These are phyloP conservation scores for Leishmania braziliensis DNA, from an alignment of 208 protist genomes.

Conservation along the genomic window DNA sequence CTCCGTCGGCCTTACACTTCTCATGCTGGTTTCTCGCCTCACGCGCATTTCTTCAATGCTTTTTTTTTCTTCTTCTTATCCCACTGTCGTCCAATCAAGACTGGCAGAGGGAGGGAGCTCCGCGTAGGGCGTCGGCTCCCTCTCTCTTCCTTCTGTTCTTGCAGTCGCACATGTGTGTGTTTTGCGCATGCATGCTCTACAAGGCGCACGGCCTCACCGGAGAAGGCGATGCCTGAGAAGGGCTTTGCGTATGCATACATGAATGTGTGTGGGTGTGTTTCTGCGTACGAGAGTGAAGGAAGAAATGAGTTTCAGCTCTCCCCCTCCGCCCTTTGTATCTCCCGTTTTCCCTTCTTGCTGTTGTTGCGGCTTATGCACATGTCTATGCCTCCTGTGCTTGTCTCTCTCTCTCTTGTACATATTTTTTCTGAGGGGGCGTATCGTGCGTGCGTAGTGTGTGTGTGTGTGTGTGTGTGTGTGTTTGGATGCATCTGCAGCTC, in stretches of 20 bases:
- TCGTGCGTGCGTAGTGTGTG: background rate
- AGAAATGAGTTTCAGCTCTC: background rate
- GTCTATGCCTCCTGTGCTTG: too few relatives aligned
- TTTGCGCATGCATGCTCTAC: background rate
- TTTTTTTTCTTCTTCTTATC: background rate
- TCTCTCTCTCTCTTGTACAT: background rate
- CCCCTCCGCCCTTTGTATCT: background rate
- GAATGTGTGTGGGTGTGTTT: slow-evolving; percentile 1
- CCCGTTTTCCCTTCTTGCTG: background rate
- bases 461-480: background rate
- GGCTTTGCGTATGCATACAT: background rate
- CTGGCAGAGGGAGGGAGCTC: background rate
- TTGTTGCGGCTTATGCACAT: background rate
- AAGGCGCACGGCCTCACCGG: background rate
- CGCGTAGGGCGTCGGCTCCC: background rate
- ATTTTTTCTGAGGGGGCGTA: background rate
- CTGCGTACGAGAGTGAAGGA: background rate
- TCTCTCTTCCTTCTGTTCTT: background rate
- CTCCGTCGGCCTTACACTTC: background rate
- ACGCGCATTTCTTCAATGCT: background rate
- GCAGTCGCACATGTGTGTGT: background rate
- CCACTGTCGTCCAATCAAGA: background rate
- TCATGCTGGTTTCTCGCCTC: background rate
- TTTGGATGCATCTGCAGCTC: background rate
- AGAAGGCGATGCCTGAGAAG: background rate